Evolutionary conservation across 2,329 filamentous ascomycete genomes (phyloP).

Genomic region (Aspergillus sp.): DNA sequence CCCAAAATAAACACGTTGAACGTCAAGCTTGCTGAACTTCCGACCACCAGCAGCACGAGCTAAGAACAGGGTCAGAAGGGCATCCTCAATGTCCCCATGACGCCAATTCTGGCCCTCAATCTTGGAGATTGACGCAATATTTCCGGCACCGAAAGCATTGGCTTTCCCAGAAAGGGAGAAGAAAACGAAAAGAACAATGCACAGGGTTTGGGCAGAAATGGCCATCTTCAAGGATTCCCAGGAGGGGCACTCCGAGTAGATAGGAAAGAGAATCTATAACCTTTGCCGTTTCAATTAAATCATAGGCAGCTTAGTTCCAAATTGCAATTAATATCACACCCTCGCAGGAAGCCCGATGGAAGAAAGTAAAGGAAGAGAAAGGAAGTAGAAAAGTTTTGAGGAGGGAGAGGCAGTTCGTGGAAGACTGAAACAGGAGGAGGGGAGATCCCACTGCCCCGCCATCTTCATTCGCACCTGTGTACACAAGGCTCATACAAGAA

Average conservation of each 20-base stretch:
- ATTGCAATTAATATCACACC: background rate
- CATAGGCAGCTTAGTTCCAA: background rate
- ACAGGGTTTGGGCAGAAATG: constrained; percentile 18
- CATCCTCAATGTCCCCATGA: constrained; percentile 91
- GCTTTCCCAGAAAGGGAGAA: constrained; percentile 63
- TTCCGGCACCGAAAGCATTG: constrained; percentile 82
- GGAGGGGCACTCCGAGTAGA: background rate
- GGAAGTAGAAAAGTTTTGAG: background rate
- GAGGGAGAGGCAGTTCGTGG: background rate
- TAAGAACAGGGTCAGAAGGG: constrained; percentile 71
- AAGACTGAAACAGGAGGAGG: background rate
- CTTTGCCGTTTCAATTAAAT: background rate
- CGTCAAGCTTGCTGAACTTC: constrained; percentile 84
- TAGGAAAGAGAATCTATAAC: background rate
- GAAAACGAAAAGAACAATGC: constrained; percentile 57
- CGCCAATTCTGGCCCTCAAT: constrained; percentile 86
- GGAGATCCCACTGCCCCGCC: constrained; percentile 9
- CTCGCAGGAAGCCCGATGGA: background rate
- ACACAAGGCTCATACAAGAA: background rate
- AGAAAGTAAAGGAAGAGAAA: background rate
- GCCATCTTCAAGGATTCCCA: constrained; percentile 17
- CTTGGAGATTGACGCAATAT: constrained; percentile 77
- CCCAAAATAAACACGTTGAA: constrained; percentile 90
- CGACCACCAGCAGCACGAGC: constrained; percentile 65
- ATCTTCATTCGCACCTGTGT: background rate